Percentiles rank a stretch among this genome's conserved stretches.
Conservation (phyloP, 768 basidiomycete genomes). For the Termitomyces heimii region DNA sequence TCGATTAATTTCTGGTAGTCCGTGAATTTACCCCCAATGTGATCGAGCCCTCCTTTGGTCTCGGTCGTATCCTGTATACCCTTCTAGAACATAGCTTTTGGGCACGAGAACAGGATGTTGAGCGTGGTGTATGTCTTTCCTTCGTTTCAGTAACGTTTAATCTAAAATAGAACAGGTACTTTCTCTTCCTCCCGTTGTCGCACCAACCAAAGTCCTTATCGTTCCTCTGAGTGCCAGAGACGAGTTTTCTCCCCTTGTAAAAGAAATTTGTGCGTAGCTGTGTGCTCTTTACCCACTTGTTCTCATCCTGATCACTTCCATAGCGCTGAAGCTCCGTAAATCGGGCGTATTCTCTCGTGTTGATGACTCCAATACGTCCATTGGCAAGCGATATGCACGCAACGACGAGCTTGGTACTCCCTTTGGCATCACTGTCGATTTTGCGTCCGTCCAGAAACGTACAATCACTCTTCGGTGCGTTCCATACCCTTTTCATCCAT, state of each 20-base stretch:
- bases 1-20: constrained; percentile 40
- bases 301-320: constrained; percentile 5
- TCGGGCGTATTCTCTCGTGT: constrained; percentile 91
- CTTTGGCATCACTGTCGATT: constrained; percentile 93
- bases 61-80: constrained; percentile 92
- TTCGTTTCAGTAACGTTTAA: not conserved
- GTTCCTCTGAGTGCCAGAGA: constrained; percentile 87
- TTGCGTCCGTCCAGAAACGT: constrained; percentile 85
- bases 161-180: constrained; percentile 52
- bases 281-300: not conserved
- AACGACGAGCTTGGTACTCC: constrained; percentile 99
- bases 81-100: constrained; percentile 96
- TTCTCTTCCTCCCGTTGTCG: constrained; percentile 83
- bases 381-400: constrained; percentile 94
- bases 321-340: constrained; percentile 81
- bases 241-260: constrained; percentile 78
- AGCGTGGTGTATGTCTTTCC: constrained; percentile 67
- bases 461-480: constrained; percentile 92
- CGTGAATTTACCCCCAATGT: constrained; percentile 97
- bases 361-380: constrained; percentile 92
- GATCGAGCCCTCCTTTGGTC: constrained; percentile 97
- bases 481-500: not conserved
- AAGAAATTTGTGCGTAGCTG: constrained; percentile 78
- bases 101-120: constrained; percentile 87
- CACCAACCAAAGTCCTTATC: constrained; percentile 95